Evolutionary conservation across 768 basidiomycete genomes (phyloP).

Genomic region (Fomitopsis pulvina): DNA sequence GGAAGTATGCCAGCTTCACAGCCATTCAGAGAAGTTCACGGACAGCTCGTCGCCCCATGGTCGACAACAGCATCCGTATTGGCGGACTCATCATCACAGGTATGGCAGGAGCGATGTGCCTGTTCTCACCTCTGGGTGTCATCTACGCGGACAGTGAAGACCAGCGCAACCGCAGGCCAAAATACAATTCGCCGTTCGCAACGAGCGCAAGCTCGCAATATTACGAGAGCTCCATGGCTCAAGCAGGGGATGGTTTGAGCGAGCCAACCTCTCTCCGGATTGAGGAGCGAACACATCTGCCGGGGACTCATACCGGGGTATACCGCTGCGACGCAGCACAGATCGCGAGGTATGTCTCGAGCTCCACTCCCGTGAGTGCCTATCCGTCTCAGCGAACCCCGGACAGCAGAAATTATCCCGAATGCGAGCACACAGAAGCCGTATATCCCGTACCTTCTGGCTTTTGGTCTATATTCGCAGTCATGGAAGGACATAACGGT

Average conservation of each 20-base stretch:
- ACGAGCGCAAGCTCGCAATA: not conserved
- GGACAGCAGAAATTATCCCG: not conserved
- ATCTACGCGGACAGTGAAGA: too few relatives aligned
- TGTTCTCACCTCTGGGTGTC: too few relatives aligned
- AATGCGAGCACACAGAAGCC: not conserved
- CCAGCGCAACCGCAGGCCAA: not conserved
- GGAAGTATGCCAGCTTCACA: too few relatives aligned
- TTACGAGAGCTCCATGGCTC: not conserved
- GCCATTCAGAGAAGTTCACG: too few relatives aligned
- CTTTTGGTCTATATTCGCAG: constrained; percentile 27
- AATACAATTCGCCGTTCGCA: not conserved
- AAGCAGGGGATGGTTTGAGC: not conserved
- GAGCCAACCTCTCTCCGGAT: not conserved
- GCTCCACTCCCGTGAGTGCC: too few relatives aligned
- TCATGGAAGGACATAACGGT: constrained; percentile 29
- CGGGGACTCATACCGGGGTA: constrained; percentile 9
- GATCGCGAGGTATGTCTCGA: constrained; percentile 17
- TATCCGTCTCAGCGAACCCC: too few relatives aligned
- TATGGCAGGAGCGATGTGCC: too few relatives aligned
- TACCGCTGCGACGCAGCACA: constrained; percentile 18
- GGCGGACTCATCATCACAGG: too few relatives aligned
- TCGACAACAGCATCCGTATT: too few relatives aligned
- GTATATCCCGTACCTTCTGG: constrained; percentile 18
- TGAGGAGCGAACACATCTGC: constrained; percentile 11
- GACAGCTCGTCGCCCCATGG: too few relatives aligned